phyloP scores from a whole-genome alignment of 192 early-diverging fungal species.

The Geranomyces michiganensis region DNA sequence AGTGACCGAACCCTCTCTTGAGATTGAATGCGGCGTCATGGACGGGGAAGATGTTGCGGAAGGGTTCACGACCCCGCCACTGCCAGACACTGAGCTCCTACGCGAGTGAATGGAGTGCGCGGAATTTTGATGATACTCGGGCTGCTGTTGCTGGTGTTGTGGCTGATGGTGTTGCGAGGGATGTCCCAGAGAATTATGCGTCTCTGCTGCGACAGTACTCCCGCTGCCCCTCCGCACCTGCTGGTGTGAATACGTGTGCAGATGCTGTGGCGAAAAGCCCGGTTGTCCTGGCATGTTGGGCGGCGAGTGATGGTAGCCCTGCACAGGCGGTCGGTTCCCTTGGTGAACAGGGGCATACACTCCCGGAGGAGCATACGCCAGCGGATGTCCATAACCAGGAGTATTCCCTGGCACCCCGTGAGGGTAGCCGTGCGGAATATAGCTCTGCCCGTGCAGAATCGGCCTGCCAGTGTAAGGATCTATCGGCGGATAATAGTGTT shows the following conservation, averaged over 20 bases:
- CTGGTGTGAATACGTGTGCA: neutral
- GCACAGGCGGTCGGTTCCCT: neutral
- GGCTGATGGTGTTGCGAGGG: neutral
- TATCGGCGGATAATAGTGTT: too few relatives aligned
- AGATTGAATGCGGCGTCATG: neutral
- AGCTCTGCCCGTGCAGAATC: too few relatives aligned
- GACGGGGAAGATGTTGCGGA: neutral
- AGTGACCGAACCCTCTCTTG: constrained; percentile 8
- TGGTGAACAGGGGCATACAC: too few relatives aligned
- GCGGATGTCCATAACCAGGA: too few relatives aligned
- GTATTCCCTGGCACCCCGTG: too few relatives aligned
- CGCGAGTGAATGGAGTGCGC: neutral
- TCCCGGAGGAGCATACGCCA: too few relatives aligned
- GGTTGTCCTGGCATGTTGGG: neutral
- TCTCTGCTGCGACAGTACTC: neutral
- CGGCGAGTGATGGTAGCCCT: neutral
- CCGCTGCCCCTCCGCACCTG: neutral
- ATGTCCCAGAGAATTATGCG: too few relatives aligned
- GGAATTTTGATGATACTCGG: neutral
- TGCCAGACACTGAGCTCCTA: neutral
- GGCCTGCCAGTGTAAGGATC: too few relatives aligned
- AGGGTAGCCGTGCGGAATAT: too few relatives aligned
- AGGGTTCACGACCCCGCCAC: neutral
- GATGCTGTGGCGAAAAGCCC: neutral
- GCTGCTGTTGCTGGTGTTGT: constrained; percentile 1